These are phyloP conservation scores for Venturia nashicola DNA, from an alignment of 2,329 filamentous ascomycete species.

Conservation along the genomic window DNA sequence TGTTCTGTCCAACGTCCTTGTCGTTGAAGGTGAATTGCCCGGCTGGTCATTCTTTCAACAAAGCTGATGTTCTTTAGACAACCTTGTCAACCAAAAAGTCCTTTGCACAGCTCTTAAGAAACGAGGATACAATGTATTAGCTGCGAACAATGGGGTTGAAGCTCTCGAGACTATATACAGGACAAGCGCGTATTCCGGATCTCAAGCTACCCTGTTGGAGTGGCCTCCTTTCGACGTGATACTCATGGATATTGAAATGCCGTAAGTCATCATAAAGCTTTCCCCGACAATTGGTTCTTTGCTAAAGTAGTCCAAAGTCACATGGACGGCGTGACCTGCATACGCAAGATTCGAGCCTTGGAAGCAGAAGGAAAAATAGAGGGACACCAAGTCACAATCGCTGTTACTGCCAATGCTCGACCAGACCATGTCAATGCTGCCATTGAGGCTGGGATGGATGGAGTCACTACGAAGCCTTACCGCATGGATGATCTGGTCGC, in stretches of 20 bases:
- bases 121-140: conserved; percentile 5
- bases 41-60: neutral
- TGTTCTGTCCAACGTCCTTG: neutral
- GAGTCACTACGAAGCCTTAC: conserved; percentile 10
- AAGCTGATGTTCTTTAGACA: conserved; percentile 2
- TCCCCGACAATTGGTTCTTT: neutral
- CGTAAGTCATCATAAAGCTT: conserved; percentile 10
- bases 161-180: conserved; percentile 4
- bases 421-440: conserved; percentile 21
- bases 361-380: conserved; percentile 15
- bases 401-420: conserved; percentile 25
- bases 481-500: conserved; percentile 8
- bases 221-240: conserved; percentile 14
- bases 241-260: conserved; percentile 27
- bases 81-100: conserved; percentile 11
- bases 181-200: neutral
- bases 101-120: conserved; percentile 6
- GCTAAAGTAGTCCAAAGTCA: conserved; percentile 10
- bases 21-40: conserved; percentile 8
- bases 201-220: neutral
- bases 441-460: conserved; percentile 20
- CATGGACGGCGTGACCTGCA: conserved; percentile 25
- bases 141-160: conserved; percentile 10
- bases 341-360: conserved; percentile 21
- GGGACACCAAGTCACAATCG: conserved; percentile 22